phyloP scores from a whole-genome alignment of 148 eudicot genomes.

The Diospyros lotus region DNA sequence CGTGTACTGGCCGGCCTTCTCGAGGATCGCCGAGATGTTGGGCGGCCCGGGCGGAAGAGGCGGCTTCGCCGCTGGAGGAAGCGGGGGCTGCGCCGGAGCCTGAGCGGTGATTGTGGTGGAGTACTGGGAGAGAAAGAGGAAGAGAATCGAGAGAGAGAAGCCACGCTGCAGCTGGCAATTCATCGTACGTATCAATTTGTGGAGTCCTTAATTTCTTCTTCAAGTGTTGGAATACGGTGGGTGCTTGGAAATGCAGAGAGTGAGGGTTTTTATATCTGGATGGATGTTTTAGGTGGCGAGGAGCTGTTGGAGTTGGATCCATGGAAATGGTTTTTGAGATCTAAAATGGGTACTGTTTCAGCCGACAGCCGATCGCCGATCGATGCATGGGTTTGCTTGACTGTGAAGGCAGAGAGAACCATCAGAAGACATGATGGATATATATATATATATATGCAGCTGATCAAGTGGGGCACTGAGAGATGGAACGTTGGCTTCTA shows the following conservation, averaged over 20 bases:
- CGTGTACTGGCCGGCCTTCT: constrained; percentile 78
- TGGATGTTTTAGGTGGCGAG: constrained; percentile 14
- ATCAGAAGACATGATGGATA: no score
- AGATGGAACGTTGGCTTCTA: no score
- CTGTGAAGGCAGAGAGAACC: no score
- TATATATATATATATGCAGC: no score
- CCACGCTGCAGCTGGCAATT: not conserved
- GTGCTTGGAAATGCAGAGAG: not conserved
- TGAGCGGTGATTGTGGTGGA: constrained; percentile 37
- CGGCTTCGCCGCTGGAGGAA: constrained; percentile 34
- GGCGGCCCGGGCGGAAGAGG: constrained; percentile 59
- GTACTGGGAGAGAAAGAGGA: constrained; percentile 25
- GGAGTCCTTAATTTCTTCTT: no score
- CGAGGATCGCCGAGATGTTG: constrained; percentile 65
- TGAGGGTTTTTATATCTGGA: constrained; percentile 13
- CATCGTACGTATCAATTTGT: no score
- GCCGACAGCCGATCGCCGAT: no score
- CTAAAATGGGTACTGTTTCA: no score
- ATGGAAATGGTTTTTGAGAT: no score
- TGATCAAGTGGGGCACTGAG: no score
- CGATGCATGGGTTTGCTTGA: no score
- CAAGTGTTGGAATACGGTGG: not conserved
- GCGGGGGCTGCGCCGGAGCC: constrained; percentile 22
- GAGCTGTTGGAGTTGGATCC: constrained; percentile 14
- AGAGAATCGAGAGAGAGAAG: not conserved